These are phyloP conservation scores for Lactarius pseudohatsudake DNA, from an alignment of 768 basidiomycete species.

Conservation along the genomic window DNA sequence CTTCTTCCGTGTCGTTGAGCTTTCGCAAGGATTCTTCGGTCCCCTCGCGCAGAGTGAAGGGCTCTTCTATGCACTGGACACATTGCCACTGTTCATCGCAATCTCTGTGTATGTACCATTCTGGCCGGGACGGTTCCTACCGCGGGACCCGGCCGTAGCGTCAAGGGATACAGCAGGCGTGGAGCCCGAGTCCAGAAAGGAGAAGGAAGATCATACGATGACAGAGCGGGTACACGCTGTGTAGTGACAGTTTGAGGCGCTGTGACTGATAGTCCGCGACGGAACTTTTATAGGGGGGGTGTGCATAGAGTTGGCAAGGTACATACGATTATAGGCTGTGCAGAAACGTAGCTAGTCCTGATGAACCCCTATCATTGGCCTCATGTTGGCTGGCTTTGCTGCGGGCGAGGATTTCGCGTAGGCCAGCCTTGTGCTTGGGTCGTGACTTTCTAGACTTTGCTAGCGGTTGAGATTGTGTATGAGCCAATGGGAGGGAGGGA, in stretches of 20 bases:
- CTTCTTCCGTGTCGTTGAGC: conserved; percentile 54
- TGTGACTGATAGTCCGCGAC: conserved; percentile 1
- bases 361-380: conserved; percentile 19
- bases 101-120: conserved; percentile 54
- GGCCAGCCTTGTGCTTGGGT: conserved; percentile 53
- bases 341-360: conserved; percentile 21
- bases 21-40: conserved; percentile 62
- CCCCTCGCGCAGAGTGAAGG: conserved; percentile 55
- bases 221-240: background rate
- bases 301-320: background rate
- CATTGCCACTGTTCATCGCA: conserved; percentile 63
- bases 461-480: conserved; percentile 1
- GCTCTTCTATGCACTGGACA: conserved; percentile 67
- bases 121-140: conserved; percentile 65
- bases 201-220: background rate
- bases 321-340: conserved; percentile 12
- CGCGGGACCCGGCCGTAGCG: conserved; percentile 9
- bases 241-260: background rate
- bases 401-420: conserved; percentile 64
- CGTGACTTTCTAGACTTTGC: conserved; percentile 32
- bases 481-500: background rate
- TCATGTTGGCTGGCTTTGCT: conserved; percentile 55
- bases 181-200: background rate
- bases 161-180: conserved; percentile 42
- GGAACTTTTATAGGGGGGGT: background rate